Conservation (phyloP, 1,284 basidiomycete species). For the Trametes polyzona region DNA sequence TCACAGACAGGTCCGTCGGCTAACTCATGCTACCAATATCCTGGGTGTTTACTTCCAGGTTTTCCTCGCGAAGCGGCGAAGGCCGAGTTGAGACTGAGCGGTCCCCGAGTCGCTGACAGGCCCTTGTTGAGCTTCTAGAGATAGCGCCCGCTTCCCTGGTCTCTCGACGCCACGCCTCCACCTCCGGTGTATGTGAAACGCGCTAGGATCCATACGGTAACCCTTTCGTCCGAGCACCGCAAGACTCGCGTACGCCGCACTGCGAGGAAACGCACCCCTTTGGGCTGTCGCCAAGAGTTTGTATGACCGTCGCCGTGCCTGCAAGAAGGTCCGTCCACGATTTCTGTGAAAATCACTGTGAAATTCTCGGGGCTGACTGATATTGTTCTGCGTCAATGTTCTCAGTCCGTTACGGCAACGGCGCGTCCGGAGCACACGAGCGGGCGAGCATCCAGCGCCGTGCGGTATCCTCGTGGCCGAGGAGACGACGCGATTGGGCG, state of each 20-base stretch:
- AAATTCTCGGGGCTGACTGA: background rate
- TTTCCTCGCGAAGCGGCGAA: background rate
- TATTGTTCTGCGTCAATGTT: background rate
- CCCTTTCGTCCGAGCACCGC: background rate
- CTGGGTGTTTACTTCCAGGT: background rate
- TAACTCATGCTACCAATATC: background rate
- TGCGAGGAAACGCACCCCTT: background rate
- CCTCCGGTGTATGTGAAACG: background rate
- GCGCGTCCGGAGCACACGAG: background rate
- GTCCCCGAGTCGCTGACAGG: background rate
- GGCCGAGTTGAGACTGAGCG: background rate
- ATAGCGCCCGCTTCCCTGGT: constrained; percentile 2
- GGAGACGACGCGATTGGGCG: background rate
- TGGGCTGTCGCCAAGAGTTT: background rate
- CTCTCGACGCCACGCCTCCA: background rate
- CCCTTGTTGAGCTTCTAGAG: background rate
- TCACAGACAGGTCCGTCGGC: background rate
- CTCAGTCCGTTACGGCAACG: background rate
- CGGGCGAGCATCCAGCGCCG: background rate
- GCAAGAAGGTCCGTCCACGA: background rate
- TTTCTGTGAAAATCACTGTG: constrained; percentile 1
- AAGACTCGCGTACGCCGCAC: background rate
- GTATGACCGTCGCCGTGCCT: background rate
- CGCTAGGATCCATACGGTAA: background rate
- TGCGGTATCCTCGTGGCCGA: background rate